These are phyloP conservation scores for Leersia perrieri DNA, from an alignment of 176 grass and related monocot genomes.

Conservation along the genomic window DNA sequence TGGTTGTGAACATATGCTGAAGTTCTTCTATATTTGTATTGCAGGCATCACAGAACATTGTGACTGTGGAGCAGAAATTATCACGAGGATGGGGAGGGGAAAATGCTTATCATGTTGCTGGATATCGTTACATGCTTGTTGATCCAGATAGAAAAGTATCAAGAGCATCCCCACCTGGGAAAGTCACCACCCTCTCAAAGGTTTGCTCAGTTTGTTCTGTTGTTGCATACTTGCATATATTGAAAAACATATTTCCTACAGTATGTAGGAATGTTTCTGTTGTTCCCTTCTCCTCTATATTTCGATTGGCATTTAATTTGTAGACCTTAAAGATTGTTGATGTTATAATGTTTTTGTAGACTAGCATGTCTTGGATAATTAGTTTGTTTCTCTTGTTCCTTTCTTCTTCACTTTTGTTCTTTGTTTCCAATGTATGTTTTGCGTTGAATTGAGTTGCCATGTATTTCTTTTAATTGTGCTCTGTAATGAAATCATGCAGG, in stretches of 20 bases:
- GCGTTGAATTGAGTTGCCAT: constrained; percentile 1
- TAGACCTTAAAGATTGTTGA: neutral
- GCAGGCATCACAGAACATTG: constrained; percentile 82
- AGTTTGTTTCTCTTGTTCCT: neutral
- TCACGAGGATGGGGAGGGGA: constrained; percentile 89
- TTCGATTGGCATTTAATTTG: neutral
- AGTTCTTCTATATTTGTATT: constrained; percentile 33
- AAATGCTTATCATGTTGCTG: constrained; percentile 94
- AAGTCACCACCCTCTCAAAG: constrained; percentile 89
- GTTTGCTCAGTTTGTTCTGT: no score
- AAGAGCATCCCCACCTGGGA: constrained; percentile 86
- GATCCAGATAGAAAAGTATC: constrained; percentile 73
- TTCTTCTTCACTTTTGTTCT: neutral
- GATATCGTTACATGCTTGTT: constrained; percentile 83
- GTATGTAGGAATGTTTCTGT: neutral
- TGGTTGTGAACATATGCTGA: constrained; percentile 32
- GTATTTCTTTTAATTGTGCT: constrained; percentile 8
- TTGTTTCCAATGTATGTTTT: neutral
- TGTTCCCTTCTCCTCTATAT: neutral
- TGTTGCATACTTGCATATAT: neutral
- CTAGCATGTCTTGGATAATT: neutral
- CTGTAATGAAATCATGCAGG: constrained; percentile 47
- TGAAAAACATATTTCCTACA: neutral
- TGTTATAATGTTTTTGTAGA: neutral
- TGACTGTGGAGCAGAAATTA: constrained; percentile 78